These are phyloP conservation scores for Fraxinus ornus DNA, from an alignment of 305 asterid species.

Conservation along the genomic window DNA sequence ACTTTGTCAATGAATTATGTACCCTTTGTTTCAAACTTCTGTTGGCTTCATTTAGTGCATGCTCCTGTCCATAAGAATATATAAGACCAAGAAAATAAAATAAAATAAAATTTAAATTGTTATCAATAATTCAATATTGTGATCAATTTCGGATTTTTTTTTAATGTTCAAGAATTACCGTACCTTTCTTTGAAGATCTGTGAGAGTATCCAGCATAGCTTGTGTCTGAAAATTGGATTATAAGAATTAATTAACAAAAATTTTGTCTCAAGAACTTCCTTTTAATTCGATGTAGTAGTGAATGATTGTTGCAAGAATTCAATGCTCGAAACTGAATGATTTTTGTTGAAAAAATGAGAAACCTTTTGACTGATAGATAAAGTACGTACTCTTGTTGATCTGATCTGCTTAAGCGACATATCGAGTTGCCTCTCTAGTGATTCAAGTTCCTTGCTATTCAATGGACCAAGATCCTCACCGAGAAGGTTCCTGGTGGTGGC, in stretches of 20 bases:
- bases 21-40: conserved; percentile 86
- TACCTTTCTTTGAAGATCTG: conserved; percentile 84
- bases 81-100: neutral
- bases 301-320: neutral
- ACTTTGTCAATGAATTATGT: neutral
- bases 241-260: neutral
- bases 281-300: neutral
- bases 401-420: conserved; percentile 86
- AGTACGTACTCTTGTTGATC: conserved; percentile 77
- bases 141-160: neutral
- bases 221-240: conserved; percentile 59
- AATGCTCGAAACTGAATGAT: too few species aligned
- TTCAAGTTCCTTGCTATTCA: conserved; percentile 94
- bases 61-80: conserved; percentile 51
- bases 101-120: neutral
- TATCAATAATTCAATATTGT: neutral
- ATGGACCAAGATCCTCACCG: conserved; percentile 85
- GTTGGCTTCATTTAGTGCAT: conserved; percentile 91
- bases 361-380: neutral
- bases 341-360: neutral
- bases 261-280: too few species aligned
- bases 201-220: conserved; percentile 82
- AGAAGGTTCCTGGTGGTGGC: neutral
- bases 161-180: neutral
- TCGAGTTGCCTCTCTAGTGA: conserved; percentile 92